Percentiles rank a stretch among this genome's conserved stretches.
Evolutionary conservation across 805 yeast species (phyloP).

Genomic region (Pichia cabralensis): DNA sequence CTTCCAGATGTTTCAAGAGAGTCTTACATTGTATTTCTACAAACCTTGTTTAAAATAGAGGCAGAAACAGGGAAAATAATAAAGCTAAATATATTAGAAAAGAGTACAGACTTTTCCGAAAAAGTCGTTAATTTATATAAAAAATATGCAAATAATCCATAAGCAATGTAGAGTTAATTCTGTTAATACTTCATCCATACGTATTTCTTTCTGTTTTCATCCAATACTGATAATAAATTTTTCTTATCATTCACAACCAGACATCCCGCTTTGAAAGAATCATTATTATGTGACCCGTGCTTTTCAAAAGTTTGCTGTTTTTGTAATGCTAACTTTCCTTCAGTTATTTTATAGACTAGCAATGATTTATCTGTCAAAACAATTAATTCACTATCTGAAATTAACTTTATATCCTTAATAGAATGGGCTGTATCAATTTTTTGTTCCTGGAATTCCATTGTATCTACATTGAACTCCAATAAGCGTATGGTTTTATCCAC

Average conservation of each 20-base stretch:
- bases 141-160: no score
- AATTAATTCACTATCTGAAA: no score
- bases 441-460: no score
- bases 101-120: constrained; percentile 9
- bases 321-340: no score
- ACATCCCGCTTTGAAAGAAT: constrained; percentile 18
- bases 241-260: constrained; percentile 25
- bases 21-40: constrained; percentile 14
- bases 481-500: no score
- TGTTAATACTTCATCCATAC: constrained; percentile 3
- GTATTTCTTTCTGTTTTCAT: constrained; percentile 30
- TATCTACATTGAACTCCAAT: no score
- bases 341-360: no score
- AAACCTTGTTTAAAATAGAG: constrained; percentile 8
- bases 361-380: no score
- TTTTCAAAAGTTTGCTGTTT: no score
- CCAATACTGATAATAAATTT: constrained; percentile 32
- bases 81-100: constrained; percentile 4
- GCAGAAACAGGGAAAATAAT: constrained; percentile 12
- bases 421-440: no score
- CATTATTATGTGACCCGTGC: not conserved
- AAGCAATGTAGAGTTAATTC: no score
- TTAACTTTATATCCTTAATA: no score
- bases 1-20: constrained; percentile 3
- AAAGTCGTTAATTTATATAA: constrained; percentile 1